Percentiles rank a stretch among this genome's conserved stretches.
phyloP scores from a whole-genome alignment of 495 filamentous ascomycete genomes.

The Trichoderma asperelloides region DNA sequence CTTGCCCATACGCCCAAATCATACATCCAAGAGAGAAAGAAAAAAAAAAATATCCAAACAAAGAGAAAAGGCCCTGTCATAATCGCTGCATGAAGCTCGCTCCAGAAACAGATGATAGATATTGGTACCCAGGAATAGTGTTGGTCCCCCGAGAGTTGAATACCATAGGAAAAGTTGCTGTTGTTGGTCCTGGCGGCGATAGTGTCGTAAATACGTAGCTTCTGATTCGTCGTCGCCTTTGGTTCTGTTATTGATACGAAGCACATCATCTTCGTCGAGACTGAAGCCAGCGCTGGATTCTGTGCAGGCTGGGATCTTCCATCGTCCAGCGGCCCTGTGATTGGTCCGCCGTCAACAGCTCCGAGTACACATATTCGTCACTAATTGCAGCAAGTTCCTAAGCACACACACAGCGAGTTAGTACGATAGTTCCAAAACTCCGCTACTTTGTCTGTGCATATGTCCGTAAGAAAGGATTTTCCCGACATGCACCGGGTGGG shows the following conservation, averaged over 20 bases:
- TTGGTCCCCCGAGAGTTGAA: neutral
- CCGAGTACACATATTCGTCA: conserved; percentile 55
- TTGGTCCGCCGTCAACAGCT: conserved; percentile 55
- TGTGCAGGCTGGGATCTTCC: conserved; percentile 55
- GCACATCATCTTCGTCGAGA: conserved; percentile 16
- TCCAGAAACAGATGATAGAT: neutral
- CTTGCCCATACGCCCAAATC: neutral
- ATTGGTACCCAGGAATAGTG: neutral
- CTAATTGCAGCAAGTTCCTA: conserved; percentile 63
- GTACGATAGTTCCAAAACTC: neutral
- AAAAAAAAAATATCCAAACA: neutral
- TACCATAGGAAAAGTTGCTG: neutral
- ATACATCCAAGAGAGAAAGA: neutral
- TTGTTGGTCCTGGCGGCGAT: neutral
- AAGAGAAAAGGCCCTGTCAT: neutral
- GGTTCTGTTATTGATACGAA: neutral
- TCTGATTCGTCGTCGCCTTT: too few relatives aligned
- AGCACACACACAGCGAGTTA: neutral
- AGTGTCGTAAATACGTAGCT: too few relatives aligned
- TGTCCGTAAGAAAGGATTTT: neutral
- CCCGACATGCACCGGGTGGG: neutral
- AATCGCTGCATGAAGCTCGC: neutral
- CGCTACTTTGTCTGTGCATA: neutral
- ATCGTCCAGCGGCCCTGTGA: conserved; percentile 63
- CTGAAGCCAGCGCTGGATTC: conserved; percentile 43